Evolutionary conservation across 2,329 filamentous ascomycete species (phyloP).

Genomic region (Ustulina deusta): DNA sequence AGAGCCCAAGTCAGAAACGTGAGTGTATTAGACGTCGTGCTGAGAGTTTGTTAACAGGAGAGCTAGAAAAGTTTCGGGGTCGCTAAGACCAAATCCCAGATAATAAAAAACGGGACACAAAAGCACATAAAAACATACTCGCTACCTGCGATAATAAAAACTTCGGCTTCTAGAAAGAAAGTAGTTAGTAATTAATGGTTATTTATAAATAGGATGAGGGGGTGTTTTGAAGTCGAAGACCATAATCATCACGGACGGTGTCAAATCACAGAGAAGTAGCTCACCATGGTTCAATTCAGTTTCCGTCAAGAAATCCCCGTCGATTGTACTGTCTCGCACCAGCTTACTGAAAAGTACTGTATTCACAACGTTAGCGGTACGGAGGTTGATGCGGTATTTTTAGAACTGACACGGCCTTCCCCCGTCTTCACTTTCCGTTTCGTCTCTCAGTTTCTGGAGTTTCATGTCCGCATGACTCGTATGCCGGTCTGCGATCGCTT

Average conservation of each 20-base stretch:
- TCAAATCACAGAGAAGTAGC: background rate
- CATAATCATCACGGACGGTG: background rate
- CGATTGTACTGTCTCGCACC: background rate
- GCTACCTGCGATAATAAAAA: conserved; percentile 57
- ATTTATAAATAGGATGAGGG: background rate
- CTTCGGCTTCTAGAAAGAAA: conserved; percentile 46
- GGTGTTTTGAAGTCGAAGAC: background rate
- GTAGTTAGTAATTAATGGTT: background rate
- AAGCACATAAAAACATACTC: conserved; percentile 34
- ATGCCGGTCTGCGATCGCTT: background rate
- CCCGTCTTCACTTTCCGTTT: background rate
- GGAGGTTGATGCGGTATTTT: background rate
- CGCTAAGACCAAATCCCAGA: background rate
- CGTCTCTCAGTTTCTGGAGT: background rate
- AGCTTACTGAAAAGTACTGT: conserved; percentile 3
- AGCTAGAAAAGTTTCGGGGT: background rate
- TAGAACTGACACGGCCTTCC: background rate
- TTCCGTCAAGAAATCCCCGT: background rate
- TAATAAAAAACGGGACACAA: background rate
- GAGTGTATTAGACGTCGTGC: conserved; percentile 62
- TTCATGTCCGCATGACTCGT: background rate
- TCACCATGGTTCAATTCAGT: background rate
- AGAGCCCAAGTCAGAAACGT: conserved; percentile 61
- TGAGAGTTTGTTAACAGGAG: background rate
- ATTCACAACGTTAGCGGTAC: background rate